phyloP scores from a whole-genome alignment of 768 basidiomycete genomes.

The Rhodotorula babjevae region DNA sequence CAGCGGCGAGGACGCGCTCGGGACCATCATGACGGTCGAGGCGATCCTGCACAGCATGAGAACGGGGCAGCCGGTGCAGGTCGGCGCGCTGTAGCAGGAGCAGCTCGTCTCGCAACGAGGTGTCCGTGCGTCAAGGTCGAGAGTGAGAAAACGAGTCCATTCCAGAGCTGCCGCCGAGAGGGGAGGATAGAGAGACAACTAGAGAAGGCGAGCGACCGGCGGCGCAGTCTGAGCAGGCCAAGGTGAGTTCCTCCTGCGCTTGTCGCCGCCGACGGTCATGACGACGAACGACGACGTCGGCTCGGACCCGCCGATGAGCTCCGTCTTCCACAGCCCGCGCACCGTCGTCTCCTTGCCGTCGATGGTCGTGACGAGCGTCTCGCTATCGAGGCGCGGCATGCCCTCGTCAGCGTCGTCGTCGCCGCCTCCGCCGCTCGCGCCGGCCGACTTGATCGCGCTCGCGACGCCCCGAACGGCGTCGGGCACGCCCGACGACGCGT shows the following conservation, averaged over 20 bases:
- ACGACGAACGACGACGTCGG: background rate
- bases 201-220: background rate
- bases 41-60: conserved; percentile 27
- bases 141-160: background rate
- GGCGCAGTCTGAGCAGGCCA: background rate
- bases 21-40: conserved; percentile 29
- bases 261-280: too few relatives aligned
- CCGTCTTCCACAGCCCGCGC: background rate
- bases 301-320: background rate
- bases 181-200: too few relatives aligned
- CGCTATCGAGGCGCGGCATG: background rate
- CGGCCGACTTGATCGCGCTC: background rate
- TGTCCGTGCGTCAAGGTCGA: too few relatives aligned
- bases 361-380: background rate
- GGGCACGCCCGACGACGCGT: too few relatives aligned
- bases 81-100: background rate
- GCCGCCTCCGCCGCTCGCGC: background rate
- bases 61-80: conserved; percentile 18
- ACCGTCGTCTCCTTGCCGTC: background rate
- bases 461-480: background rate
- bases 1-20: conserved; percentile 24
- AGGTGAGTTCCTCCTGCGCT: background rate
- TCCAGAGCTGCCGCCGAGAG: background rate
- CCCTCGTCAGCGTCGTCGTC: background rate
- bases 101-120: too few relatives aligned